phyloP scores from a whole-genome alignment of 2,329 filamentous ascomycete species.

The Purpureocillium takamizusanense region DNA sequence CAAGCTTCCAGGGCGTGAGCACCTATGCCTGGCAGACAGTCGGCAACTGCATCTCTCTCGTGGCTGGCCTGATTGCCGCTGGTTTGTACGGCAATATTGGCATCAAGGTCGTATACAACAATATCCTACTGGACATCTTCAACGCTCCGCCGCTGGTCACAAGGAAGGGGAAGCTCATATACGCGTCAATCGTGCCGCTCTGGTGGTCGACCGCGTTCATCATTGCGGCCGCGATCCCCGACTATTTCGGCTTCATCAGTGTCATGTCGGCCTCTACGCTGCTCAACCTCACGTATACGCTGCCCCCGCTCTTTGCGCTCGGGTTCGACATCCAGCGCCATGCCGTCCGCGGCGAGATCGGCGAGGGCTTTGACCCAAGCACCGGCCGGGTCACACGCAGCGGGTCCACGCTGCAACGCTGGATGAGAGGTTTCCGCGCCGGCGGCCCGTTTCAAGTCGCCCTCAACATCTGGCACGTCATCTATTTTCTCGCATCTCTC shows the following conservation, averaged over 20 bases:
- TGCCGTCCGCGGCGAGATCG: conserved; percentile 7
- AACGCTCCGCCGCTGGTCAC: conserved; percentile 37
- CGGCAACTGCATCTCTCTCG: conserved; percentile 32
- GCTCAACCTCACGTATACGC: conserved; percentile 50
- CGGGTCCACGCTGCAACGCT: conserved; percentile 3
- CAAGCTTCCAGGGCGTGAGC: conserved; percentile 31
- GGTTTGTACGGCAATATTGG: conserved; percentile 45
- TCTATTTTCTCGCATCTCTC: conserved; percentile 8
- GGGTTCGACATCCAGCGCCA: conserved; percentile 10
- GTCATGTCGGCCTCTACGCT: conserved; percentile 46
- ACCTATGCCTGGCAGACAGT: conserved; percentile 33
- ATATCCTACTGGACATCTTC: conserved; percentile 41
- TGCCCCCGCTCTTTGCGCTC: conserved; percentile 31
- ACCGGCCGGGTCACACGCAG: conserved; percentile 4
- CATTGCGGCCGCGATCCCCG: conserved; percentile 43
- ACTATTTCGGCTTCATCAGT: conserved; percentile 35
- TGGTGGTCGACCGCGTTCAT: conserved; percentile 51
- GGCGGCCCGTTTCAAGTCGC: conserved; percentile 3
- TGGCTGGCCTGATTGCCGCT: conserved; percentile 35
- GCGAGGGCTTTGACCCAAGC: conserved; percentile 9
- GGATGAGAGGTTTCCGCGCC: conserved; percentile 5
- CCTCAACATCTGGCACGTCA: conserved; percentile 4
- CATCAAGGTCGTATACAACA: conserved; percentile 43
- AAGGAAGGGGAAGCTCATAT: conserved; percentile 39
- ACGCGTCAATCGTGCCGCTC: conserved; percentile 39